phyloP scores from a whole-genome alignment of 345 rosid genomes.

The Dipteronia dyeriana region DNA sequence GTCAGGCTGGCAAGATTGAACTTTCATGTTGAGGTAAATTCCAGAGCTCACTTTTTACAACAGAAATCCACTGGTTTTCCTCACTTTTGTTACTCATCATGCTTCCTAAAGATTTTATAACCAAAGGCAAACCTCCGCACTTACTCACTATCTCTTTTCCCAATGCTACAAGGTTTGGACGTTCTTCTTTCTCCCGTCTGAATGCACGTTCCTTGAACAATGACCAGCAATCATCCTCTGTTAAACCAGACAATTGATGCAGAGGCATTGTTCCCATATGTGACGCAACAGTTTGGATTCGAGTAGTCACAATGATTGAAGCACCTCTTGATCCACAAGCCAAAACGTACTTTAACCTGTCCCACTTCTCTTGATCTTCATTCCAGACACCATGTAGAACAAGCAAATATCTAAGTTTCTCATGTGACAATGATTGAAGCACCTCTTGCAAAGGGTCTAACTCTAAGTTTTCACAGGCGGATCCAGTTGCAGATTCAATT shows the following conservation, averaged over 20 bases:
- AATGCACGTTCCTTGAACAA: constrained; percentile 17
- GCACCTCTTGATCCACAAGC: not conserved
- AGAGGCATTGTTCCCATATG: not conserved
- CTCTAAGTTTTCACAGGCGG: not conserved
- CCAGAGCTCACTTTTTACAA: not conserved
- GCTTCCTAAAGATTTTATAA: not conserved
- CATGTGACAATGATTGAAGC: not conserved
- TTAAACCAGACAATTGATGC: not conserved
- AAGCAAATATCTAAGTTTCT: not conserved
- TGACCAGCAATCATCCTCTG: constrained; percentile 15
- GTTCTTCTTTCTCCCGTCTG: not conserved
- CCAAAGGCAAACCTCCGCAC: constrained; percentile 15
- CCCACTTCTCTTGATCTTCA: constrained; percentile 5
- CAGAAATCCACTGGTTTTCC: not conserved
- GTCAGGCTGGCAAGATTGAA: not conserved
- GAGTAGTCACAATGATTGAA: constrained; percentile 12
- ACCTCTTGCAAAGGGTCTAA: not conserved
- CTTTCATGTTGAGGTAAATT: no score
- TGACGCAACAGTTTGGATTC: not conserved
- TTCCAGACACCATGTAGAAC: constrained; percentile 7
- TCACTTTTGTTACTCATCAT: not conserved
- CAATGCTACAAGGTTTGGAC: not conserved
- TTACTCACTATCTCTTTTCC: constrained; percentile 13
- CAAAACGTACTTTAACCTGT: not conserved
- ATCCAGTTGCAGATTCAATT: not conserved